Base-by-base conservation (phyloP, 106 monocot genomes). In the Acorus gramineus region DNA sequence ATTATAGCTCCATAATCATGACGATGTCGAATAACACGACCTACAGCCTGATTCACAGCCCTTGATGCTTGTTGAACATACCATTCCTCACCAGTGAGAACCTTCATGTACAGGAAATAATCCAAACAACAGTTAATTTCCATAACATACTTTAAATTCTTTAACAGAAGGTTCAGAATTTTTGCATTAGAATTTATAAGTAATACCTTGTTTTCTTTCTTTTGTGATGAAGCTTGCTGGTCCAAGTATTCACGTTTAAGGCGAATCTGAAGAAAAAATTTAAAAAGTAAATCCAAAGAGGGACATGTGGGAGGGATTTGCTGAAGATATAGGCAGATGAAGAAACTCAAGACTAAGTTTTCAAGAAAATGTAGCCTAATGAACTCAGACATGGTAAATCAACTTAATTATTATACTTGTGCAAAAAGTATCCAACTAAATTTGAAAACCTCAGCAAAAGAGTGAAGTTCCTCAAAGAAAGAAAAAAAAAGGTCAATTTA, bases 41-140 rank as follows among this genome's bases (percentile, higher is more conserved):
- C 98, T 74, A 98, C 81, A 70, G 98, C 92, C 80, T 98, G 98
- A 79, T 98, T 98, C 7, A 98, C 91, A 66, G 92, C 98, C 59
- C 98, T 75, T 63, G 85, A 64, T 77, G 98, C 98, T 83, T 98
- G 88, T 66, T 98, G 98, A 57, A 85, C 76, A 81, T 98, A 98
- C 98, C 98, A 98, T 55, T 84, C 75, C 61, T 92, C 98, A 4
- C 98, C 98, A 28, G 88, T 85, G 14, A 98, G 66, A 51, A 73
- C 68, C 89, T 85, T 74, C 9, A 73, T 51, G 50, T 66, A 7
- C 76, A 62, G 28, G 14, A 73, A 5, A 46, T 59, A 61, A 44
- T 7, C 8, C 3, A 49, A 52, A 12, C 2, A 13, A 44, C 6
- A 43, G 47, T 68, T 42, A 43, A 63, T 13, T 49, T 56, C 4